phyloP scores from a whole-genome alignment of 148 eudicot species.

The Rhododendron ferrugineum region DNA sequence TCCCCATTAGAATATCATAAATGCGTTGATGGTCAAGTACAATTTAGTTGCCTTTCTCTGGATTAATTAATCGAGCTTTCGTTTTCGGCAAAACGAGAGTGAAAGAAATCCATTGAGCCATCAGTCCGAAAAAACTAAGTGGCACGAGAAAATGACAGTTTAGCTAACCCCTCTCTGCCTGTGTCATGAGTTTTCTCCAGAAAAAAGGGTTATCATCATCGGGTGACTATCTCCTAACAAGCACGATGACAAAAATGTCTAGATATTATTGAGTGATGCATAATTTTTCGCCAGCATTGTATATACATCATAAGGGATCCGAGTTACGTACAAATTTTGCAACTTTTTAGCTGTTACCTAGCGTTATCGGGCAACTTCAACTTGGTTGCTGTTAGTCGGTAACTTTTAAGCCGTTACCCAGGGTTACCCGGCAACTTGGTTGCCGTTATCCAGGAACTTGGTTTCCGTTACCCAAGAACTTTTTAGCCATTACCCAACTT shows the following conservation, averaged over 20 bases:
- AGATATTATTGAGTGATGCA: neutral
- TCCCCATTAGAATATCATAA: conserved; percentile 11
- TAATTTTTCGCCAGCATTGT: too few species aligned
- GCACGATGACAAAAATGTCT: conserved; percentile 1
- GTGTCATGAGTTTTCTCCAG: conserved; percentile 1
- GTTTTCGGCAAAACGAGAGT: conserved; percentile 8
- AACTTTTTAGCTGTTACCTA: too few species aligned
- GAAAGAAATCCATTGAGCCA: conserved; percentile 11
- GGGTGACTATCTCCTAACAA: neutral
- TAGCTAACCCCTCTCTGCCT: conserved; percentile 28
- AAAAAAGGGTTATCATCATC: neutral
- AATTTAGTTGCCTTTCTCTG: conserved; percentile 18
- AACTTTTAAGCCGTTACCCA: too few species aligned
- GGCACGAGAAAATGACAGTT: conserved; percentile 32
- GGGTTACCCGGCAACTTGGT: too few species aligned
- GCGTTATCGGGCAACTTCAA: too few species aligned
- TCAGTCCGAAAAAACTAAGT: conserved; percentile 13
- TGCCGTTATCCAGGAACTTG: too few species aligned
- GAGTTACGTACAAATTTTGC: too few species aligned
- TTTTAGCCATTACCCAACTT: too few species aligned
- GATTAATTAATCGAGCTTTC: conserved; percentile 7
- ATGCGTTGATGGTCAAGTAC: conserved; percentile 13
- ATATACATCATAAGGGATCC: too few species aligned
- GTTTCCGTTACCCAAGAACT: too few species aligned
- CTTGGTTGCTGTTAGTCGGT: too few species aligned